Evolutionary conservation across 2,329 filamentous ascomycete genomes (phyloP).

Genomic region (Colletotrichum melonis): DNA sequence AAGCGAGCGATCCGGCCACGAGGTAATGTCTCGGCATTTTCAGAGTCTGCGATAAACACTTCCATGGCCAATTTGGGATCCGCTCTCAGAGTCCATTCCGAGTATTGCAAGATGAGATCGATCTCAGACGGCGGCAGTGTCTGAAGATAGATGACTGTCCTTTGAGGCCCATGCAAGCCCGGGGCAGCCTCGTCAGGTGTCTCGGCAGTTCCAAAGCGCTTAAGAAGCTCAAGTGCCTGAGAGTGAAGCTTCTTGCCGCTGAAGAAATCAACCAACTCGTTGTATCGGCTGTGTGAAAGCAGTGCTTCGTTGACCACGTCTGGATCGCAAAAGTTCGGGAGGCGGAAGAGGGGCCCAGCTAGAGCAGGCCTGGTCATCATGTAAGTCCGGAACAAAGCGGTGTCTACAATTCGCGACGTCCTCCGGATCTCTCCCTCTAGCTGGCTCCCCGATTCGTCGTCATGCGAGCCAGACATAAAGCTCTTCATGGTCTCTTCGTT

Average conservation of each 20-base stretch:
- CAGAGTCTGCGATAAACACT: constrained; percentile 90
- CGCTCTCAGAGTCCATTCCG: constrained; percentile 83
- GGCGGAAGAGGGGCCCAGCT: constrained; percentile 90
- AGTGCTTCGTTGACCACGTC: constrained; percentile 94
- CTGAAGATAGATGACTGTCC: constrained; percentile 92
- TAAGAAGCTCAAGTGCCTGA: constrained; percentile 84
- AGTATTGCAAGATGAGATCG: constrained; percentile 91
- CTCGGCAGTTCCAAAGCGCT: constrained; percentile 78
- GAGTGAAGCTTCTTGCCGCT: constrained; percentile 94
- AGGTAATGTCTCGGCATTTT: constrained; percentile 88
- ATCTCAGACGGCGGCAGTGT: constrained; percentile 87
- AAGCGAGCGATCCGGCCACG: constrained; percentile 81
- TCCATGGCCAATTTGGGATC: constrained; percentile 87
- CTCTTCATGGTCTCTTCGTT: constrained; percentile 65
- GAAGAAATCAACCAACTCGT: constrained; percentile 96
- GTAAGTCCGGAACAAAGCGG: constrained; percentile 91
- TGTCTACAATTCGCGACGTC: constrained; percentile 89
- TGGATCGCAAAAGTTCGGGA: constrained; percentile 97
- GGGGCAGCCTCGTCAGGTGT: constrained; percentile 62
- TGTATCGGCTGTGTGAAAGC: constrained; percentile 88
- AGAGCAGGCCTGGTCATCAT: constrained; percentile 92
- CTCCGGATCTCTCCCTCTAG: constrained; percentile 78
- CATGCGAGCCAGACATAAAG: constrained; percentile 59
- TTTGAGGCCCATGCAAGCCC: constrained; percentile 79
- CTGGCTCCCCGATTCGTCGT: constrained; percentile 63